phyloP scores from a whole-genome alignment of 2,329 filamentous ascomycete genomes.

The Fusarium annulatum region DNA sequence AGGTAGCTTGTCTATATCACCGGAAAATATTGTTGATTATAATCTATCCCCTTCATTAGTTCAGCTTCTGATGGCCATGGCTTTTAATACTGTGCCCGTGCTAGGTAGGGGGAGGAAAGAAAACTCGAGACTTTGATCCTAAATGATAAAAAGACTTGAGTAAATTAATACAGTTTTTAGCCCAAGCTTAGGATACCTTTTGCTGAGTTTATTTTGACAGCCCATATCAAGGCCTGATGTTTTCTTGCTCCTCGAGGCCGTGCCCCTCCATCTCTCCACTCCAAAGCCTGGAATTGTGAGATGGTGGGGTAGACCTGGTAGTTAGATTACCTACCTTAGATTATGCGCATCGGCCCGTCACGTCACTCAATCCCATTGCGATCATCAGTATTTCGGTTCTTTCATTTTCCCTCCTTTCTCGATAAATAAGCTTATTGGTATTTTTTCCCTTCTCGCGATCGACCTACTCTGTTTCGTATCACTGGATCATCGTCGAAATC shows the following conservation, averaged over 20 bases:
- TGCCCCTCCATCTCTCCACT: constrained; percentile 39
- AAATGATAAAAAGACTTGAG: no score
- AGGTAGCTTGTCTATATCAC: constrained; percentile 24
- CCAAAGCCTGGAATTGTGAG: constrained; percentile 34
- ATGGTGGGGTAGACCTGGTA: constrained; percentile 39
- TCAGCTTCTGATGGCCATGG: constrained; percentile 1
- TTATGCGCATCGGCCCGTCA: constrained; percentile 42
- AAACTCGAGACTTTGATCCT: no score
- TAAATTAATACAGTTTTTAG: no score
- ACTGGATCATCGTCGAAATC: constrained; percentile 24
- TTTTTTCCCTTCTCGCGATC: neutral
- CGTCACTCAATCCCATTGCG: constrained; percentile 38
- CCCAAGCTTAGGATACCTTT: no score
- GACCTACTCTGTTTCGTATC: neutral
- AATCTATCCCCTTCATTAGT: neutral
- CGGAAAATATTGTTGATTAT: neutral
- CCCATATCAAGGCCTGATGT: no score
- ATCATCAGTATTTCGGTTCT: constrained; percentile 36
- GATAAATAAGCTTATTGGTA: neutral
- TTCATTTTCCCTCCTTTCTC: constrained; percentile 15
- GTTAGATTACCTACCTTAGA: constrained; percentile 5
- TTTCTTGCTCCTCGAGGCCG: no score
- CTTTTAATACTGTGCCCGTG: constrained; percentile 13
- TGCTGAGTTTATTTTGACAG: no score
- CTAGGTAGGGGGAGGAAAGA: no score